These are phyloP conservation scores for Naematelia encephala DNA, from an alignment of 768 basidiomycete species.

Conservation along the genomic window DNA sequence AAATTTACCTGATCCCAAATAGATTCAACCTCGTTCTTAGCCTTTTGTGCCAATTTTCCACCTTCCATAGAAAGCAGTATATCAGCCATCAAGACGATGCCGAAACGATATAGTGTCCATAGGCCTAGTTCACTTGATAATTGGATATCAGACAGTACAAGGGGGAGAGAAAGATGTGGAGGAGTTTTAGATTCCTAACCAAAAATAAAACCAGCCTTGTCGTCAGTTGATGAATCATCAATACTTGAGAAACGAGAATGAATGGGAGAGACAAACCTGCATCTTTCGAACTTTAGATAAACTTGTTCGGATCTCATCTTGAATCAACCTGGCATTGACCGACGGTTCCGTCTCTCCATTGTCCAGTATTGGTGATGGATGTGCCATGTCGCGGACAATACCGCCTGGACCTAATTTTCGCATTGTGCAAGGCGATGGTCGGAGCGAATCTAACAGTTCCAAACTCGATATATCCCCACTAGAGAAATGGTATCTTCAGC, in stretches of 20 bases:
- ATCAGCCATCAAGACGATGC: slow-evolving; percentile 30
- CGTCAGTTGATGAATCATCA: no score
- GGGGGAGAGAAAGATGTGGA: slow-evolving; percentile 32
- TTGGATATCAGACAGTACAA: slow-evolving; percentile 28
- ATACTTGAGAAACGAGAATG: background rate
- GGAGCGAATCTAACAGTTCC: background rate
- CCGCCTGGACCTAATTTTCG: slow-evolving; percentile 7
- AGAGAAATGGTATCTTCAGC: background rate
- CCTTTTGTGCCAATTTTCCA: slow-evolving; percentile 25
- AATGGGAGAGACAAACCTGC: slow-evolving; percentile 4
- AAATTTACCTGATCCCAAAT: slow-evolving; percentile 27
- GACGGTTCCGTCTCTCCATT: no score
- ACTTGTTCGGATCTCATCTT: slow-evolving; percentile 18
- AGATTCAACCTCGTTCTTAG: slow-evolving; percentile 19
- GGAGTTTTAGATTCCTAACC: slow-evolving; percentile 15
- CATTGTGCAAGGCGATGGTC: background rate
- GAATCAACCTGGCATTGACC: no score
- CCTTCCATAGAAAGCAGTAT: slow-evolving; percentile 33
- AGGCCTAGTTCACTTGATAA: slow-evolving; percentile 24
- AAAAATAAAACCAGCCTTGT: no score
- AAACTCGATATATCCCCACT: background rate
- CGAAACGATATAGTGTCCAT: slow-evolving; percentile 33
- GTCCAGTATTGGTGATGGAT: background rate
- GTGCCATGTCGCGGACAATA: slow-evolving; percentile 1
- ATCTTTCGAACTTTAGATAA: slow-evolving; percentile 18